Percentiles rank a stretch among this genome's conserved stretches.
These are phyloP conservation scores for Tetracladium setigerum DNA, from an alignment of 495 filamentous ascomycete genomes.

Conservation along the genomic window DNA sequence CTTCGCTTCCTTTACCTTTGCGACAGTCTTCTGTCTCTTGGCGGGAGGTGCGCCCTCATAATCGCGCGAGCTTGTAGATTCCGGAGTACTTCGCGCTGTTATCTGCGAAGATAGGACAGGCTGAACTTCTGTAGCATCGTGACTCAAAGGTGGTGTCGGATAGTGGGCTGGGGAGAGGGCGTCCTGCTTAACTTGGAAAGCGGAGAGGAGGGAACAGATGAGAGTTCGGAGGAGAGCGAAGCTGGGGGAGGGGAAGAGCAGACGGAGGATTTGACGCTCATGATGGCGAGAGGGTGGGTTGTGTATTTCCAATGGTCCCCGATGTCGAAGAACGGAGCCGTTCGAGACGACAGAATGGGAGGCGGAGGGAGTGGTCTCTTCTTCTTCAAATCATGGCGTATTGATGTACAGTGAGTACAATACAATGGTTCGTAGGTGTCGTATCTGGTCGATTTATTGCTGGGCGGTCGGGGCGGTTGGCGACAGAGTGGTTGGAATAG, in stretches of 20 bases:
- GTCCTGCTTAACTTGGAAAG: slow-evolving; percentile 21
- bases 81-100: no score
- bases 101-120: no score
- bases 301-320: background rate
- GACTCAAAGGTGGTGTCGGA: slow-evolving; percentile 33
- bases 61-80: slow-evolving; percentile 28
- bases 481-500: no score
- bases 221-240: slow-evolving; percentile 10
- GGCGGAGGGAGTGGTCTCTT: background rate
- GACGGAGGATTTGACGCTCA: background rate
- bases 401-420: no score
- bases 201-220: slow-evolving; percentile 23
- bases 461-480: background rate
- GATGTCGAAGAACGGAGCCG: background rate
- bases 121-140: slow-evolving; percentile 2
- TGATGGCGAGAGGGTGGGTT: background rate
- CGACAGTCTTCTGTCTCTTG: slow-evolving; percentile 59
- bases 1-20: slow-evolving; percentile 57
- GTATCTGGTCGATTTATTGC: background rate
- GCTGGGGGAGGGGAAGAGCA: slow-evolving; percentile 9
- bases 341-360: background rate
- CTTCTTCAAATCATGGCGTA: background rate
- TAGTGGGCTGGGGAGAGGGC: slow-evolving; percentile 27
- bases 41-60: slow-evolving; percentile 50
- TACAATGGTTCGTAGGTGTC: background rate